A percentile compares a stretch with the other conserved stretches of the same genome.
Conservation (phyloP, 129 eudicot species). For the Helianthus tuberosus region DNA sequence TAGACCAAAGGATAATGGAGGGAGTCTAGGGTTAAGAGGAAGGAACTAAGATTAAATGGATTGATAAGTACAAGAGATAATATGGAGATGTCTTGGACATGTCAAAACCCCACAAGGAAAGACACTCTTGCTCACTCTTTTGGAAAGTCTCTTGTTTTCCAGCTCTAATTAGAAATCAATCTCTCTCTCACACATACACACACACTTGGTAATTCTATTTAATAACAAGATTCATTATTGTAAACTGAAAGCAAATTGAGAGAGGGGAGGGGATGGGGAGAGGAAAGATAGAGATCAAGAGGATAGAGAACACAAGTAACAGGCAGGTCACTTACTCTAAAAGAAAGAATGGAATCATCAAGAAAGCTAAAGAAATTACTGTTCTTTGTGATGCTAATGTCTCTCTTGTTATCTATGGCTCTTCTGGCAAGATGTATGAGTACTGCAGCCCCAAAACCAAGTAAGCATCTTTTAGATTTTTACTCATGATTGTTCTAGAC, state of each 20-base stretch:
- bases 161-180: constrained; percentile 51
- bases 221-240: constrained; percentile 11
- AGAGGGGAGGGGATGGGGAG: constrained; percentile 52
- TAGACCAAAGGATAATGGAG: constrained; percentile 30
- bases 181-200: neutral
- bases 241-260: neutral
- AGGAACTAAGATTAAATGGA: no score
- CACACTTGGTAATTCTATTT: neutral
- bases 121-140: constrained; percentile 32
- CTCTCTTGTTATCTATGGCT: constrained; percentile 75
- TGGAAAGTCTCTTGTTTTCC: constrained; percentile 61
- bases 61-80: constrained; percentile 24
- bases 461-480: constrained; percentile 35
- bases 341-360: constrained; percentile 80
- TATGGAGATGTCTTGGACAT: constrained; percentile 47
- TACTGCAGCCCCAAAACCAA: constrained; percentile 69
- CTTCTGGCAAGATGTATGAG: constrained; percentile 84
- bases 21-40: constrained; percentile 34
- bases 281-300: constrained; percentile 87
- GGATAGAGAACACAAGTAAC: constrained; percentile 86
- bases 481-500: neutral
- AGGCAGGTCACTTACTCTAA: constrained; percentile 95
- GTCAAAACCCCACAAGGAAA: constrained; percentile 48
- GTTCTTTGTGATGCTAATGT: constrained; percentile 94
- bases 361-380: constrained; percentile 88